Percentiles rank a stretch among this genome's conserved stretches.
phyloP scores from a whole-genome alignment of 805 yeast genomes.

The Starmera amethionina region DNA sequence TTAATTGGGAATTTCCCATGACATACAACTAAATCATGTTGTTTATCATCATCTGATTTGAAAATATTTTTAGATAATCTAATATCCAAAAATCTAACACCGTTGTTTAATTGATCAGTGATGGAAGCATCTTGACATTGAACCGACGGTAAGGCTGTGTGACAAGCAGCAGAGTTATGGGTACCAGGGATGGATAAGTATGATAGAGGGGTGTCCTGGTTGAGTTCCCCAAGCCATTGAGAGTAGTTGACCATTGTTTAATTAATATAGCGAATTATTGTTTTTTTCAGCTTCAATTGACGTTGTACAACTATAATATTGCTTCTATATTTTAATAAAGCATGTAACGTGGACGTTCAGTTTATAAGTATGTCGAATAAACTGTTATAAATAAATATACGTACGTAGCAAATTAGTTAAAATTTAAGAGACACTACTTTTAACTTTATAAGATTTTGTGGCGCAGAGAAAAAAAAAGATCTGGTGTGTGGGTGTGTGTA shows the following conservation, averaged over 20 bases:
- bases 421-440: no score
- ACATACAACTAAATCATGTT: conserved; percentile 50
- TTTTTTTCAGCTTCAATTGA: no score
- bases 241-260: conserved; percentile 15
- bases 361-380: no score
- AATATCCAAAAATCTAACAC: conserved; percentile 68
- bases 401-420: no score
- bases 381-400: no score
- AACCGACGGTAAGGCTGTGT: conserved; percentile 63
- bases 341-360: no score
- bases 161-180: conserved; percentile 72
- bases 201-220: conserved; percentile 41
- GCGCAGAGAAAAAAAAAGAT: no score
- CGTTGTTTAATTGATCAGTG: conserved; percentile 53
- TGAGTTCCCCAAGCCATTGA: conserved; percentile 44
- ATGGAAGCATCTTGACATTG: conserved; percentile 62
- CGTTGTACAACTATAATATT: no score
- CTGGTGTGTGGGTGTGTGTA: no score
- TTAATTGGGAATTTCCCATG: conserved; percentile 74
- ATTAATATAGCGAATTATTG: no score
- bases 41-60: conserved; percentile 33
- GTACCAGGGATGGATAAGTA: conserved; percentile 70
- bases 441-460: no score
- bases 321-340: no score
- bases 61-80: conserved; percentile 51